Evolutionary conservation across 768 basidiomycete species (phyloP).

Genomic region (Pholiota conissans): DNA sequence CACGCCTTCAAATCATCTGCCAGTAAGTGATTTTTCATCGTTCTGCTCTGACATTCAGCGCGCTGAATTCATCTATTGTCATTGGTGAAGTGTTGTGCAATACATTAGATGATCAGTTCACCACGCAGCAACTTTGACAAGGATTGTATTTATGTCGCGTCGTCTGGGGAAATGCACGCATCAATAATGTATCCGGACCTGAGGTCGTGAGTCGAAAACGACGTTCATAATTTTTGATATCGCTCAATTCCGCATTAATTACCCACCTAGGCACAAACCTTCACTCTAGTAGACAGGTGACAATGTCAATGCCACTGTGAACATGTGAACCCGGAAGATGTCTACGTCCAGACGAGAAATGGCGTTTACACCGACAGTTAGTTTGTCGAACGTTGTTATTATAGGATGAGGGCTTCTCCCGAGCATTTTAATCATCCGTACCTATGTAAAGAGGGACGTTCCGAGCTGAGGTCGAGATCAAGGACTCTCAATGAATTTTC

Average conservation of each 20-base stretch:
- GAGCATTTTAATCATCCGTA: too few species aligned
- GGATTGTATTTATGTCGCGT: background rate
- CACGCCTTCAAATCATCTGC: too few species aligned
- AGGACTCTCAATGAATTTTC: too few species aligned
- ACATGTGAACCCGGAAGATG: background rate
- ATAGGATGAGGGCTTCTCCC: background rate
- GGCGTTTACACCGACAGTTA: background rate
- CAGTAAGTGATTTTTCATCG: background rate
- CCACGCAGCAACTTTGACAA: background rate
- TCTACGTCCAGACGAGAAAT: background rate
- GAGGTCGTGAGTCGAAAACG: background rate
- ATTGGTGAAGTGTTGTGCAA: too few species aligned
- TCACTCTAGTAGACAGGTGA: background rate
- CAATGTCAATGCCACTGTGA: background rate
- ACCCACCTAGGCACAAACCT: conserved; percentile 1
- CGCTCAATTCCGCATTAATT: background rate
- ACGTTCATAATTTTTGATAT: background rate
- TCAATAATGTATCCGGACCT: background rate
- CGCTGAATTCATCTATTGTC: background rate
- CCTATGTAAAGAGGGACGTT: too few species aligned
- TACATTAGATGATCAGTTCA: background rate
- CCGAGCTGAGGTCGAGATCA: too few species aligned
- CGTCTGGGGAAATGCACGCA: background rate
- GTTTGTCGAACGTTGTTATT: background rate
- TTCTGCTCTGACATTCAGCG: background rate